A percentile compares a stretch with the other conserved stretches of the same genome.
phyloP scores from a whole-genome alignment of 305 asterid species.

The Fraxinus ornus region DNA sequence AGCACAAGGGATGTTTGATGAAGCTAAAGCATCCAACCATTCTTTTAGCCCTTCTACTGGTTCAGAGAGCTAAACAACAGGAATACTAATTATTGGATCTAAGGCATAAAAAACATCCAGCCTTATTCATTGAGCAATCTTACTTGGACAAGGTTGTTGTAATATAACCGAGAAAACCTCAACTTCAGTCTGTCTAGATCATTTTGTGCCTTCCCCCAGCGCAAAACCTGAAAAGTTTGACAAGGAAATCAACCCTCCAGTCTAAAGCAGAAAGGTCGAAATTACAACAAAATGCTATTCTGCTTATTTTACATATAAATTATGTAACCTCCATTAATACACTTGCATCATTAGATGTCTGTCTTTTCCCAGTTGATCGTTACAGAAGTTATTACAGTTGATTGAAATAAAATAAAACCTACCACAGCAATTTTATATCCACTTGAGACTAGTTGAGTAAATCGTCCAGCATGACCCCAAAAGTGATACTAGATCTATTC shows the following conservation, averaged over 20 bases:
- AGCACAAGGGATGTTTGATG: constrained; percentile 93
- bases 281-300: constrained; percentile 1
- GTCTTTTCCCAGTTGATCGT: neutral
- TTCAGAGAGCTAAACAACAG: constrained; percentile 57
- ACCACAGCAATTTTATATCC: neutral
- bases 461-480: neutral
- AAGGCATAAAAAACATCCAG: constrained; percentile 15
- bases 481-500: neutral
- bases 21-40: constrained; percentile 89
- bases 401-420: neutral
- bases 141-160: constrained; percentile 66
- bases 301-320: neutral
- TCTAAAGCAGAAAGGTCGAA: constrained; percentile 10
- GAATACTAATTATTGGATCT: constrained; percentile 9
- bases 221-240: constrained; percentile 53
- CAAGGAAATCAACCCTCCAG: constrained; percentile 8
- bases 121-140: constrained; percentile 16
- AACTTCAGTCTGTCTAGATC: constrained; percentile 64
- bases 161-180: constrained; percentile 74
- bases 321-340: constrained; percentile 1
- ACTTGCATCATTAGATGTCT: neutral
- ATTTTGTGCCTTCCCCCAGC: constrained; percentile 53
- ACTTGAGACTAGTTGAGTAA: neutral
- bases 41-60: constrained; percentile 84
- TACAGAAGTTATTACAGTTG: neutral